Evolutionary conservation across 2,329 filamentous ascomycete genomes (phyloP).

Genomic region (Colletotrichum sp.): DNA sequence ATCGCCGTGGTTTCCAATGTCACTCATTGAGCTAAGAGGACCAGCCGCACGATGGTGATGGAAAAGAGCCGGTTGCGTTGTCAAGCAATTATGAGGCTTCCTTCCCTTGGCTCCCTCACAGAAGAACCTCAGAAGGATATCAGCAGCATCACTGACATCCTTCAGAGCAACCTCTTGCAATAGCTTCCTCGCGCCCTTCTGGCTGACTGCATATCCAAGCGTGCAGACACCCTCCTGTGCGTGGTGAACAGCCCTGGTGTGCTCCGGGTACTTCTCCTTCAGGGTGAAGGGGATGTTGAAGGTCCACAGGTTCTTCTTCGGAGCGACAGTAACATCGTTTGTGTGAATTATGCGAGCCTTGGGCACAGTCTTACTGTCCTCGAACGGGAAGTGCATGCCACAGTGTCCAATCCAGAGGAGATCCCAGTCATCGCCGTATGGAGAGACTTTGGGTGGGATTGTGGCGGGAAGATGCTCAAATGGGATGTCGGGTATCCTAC

Average conservation of each 20-base stretch:
- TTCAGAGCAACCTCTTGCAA: slow-evolving; percentile 49
- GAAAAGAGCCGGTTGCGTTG: slow-evolving; percentile 48
- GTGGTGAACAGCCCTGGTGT: slow-evolving; percentile 50
- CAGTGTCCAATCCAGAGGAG: slow-evolving; percentile 58
- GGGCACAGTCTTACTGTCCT: slow-evolving; percentile 24
- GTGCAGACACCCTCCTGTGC: slow-evolving; percentile 44
- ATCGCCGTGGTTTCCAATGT: slow-evolving; percentile 39
- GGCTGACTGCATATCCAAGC: slow-evolving; percentile 50
- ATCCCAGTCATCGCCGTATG: slow-evolving; percentile 59
- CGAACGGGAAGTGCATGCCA: slow-evolving; percentile 37
- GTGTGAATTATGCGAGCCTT: slow-evolving; percentile 34
- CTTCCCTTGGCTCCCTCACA: slow-evolving; percentile 44
- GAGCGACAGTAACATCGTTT: slow-evolving; percentile 41
- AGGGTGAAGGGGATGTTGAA: slow-evolving; percentile 40
- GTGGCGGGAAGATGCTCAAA: slow-evolving; percentile 26
- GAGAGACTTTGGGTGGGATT: slow-evolving; percentile 32
- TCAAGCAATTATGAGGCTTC: slow-evolving; percentile 42
- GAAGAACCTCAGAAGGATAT: slow-evolving; percentile 51
- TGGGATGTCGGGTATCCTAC: slow-evolving; percentile 18
- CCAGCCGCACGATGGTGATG: slow-evolving; percentile 50
- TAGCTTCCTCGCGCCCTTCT: slow-evolving; percentile 45
- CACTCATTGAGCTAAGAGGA: slow-evolving; percentile 33
- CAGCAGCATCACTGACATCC: slow-evolving; percentile 42
- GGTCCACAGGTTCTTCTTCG: slow-evolving; percentile 35
- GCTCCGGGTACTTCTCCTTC: slow-evolving; percentile 38